Evolutionary conservation across 23 red algal species (phyloP).

Genomic region (Cyanidiococcus yangmingshanensis): DNA sequence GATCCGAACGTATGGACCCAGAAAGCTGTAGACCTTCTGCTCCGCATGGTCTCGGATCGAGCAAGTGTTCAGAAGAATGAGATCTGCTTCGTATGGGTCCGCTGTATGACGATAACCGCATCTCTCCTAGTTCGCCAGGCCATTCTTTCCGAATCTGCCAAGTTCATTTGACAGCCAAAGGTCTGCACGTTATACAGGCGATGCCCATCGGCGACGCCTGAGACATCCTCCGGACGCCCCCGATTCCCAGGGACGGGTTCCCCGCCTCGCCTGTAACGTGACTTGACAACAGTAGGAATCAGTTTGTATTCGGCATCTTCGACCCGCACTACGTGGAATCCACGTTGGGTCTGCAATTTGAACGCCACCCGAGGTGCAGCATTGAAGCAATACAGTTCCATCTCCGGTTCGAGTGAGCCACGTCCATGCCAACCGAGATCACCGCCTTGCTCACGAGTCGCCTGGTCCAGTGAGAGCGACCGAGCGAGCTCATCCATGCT

Average conservation of each 20-base stretch:
- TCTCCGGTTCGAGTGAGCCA: constrained; percentile 20
- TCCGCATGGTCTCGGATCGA: constrained; percentile 92
- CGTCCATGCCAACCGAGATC: constrained; percentile 63
- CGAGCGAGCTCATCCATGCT: constrained; percentile 42
- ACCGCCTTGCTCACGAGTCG: constrained; percentile 33
- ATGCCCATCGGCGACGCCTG: constrained; percentile 8
- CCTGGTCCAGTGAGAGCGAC: constrained; percentile 49
- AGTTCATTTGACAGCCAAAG: constrained; percentile 94
- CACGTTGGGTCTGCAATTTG: constrained; percentile 7
- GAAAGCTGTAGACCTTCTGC: constrained; percentile 72
- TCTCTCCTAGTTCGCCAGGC: constrained; percentile 49
- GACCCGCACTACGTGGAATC: constrained; percentile 76
- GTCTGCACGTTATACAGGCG: constrained; percentile 62
- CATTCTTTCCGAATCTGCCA: constrained; percentile 85
- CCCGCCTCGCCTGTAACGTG: neutral
- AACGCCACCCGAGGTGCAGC: neutral
- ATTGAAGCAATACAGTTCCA: constrained; percentile 14
- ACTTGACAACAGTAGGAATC: neutral
- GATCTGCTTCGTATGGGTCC: constrained; percentile 46
- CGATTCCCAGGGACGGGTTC: neutral
- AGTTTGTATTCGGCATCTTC: constrained; percentile 51
- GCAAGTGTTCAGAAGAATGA: constrained; percentile 85
- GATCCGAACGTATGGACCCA: constrained; percentile 48
- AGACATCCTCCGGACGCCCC: neutral
- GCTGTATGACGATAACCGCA: constrained; percentile 37